These are phyloP conservation scores for Naganishia albida DNA, from an alignment of 1,284 basidiomycete species.

Conservation along the genomic window DNA sequence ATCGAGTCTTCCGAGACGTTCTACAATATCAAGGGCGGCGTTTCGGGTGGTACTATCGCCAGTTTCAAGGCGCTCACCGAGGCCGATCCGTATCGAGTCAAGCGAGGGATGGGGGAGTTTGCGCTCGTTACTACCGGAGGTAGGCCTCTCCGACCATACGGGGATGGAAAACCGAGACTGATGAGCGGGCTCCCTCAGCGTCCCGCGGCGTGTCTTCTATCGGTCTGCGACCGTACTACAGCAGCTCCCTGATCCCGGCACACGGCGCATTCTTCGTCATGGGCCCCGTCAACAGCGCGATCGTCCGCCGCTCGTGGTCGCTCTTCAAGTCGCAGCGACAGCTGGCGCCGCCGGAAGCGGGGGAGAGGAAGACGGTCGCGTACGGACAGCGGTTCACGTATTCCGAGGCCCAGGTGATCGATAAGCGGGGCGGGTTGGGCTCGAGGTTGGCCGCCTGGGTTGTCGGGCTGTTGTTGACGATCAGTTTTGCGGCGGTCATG, in stretches of 20 bases:
- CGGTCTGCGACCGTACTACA: slow-evolving; percentile 29
- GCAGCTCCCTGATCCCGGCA: slow-evolving; percentile 37
- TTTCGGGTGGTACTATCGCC: slow-evolving; percentile 72
- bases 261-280: slow-evolving; percentile 68
- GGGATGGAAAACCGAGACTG: slow-evolving; percentile 42
- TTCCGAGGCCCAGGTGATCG: slow-evolving; percentile 63
- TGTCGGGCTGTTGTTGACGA: slow-evolving; percentile 25
- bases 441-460: slow-evolving; percentile 31
- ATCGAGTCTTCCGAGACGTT: slow-evolving; percentile 58
- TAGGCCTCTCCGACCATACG: slow-evolving; percentile 48
- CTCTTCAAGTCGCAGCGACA: slow-evolving; percentile 56
- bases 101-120: slow-evolving; percentile 55
- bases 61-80: slow-evolving; percentile 59
- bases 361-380: slow-evolving; percentile 33
- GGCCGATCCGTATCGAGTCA: slow-evolving; percentile 53
- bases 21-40: slow-evolving; percentile 58
- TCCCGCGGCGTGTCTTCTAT: slow-evolving; percentile 21
- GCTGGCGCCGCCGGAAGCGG: slow-evolving; percentile 31
- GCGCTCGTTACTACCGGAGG: slow-evolving; percentile 60
- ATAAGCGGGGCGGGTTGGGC: slow-evolving; percentile 32
- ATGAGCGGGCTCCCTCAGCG: neutral
- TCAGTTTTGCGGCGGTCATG: slow-evolving; percentile 48
- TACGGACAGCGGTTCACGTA: slow-evolving; percentile 73
- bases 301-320: slow-evolving; percentile 78
- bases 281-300: slow-evolving; percentile 62